Conservation (phyloP, 2,329 filamentous ascomycete species). For the Cyclaneusma minus region DNA sequence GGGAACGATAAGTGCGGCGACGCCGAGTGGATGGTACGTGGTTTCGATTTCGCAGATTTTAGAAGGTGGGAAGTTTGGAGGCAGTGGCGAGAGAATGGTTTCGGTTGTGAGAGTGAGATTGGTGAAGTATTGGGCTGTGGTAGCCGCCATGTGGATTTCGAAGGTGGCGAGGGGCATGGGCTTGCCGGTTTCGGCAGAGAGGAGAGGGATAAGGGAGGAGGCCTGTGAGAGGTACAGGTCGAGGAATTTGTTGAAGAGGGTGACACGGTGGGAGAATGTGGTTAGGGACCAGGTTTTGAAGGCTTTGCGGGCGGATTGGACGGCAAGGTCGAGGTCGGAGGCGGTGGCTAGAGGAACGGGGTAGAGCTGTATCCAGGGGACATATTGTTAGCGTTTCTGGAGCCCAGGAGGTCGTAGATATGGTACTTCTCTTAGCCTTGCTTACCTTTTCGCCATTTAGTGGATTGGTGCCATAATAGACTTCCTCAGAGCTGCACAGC, state of each 20-base stretch:
- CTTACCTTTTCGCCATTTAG: conserved; percentile 6
- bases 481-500: conserved; percentile 2
- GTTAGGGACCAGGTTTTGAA: conserved; percentile 31
- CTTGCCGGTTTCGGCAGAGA: conserved; percentile 36
- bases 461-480: conserved; percentile 10
- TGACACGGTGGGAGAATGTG: conserved; percentile 25
- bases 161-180: conserved; percentile 19
- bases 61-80: conserved; percentile 13
- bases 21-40: conserved; percentile 30
- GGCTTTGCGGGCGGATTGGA: conserved; percentile 27
- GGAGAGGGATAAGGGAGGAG: conserved; percentile 26
- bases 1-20: conserved; percentile 38
- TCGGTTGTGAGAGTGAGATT: not conserved
- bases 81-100: conserved; percentile 5
- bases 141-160: conserved; percentile 6
- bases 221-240: conserved; percentile 13
- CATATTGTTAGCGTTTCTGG: no score
- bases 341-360: conserved; percentile 27
- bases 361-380: no score
- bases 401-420: no score
- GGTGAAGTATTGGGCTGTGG: conserved; percentile 1
- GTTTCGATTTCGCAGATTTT: conserved; percentile 23
- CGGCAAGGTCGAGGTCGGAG: conserved; percentile 28
- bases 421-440: no score
- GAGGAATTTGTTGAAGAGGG: conserved; percentile 20